These are phyloP conservation scores for Begonia fuchsioides DNA, from an alignment of 306 rosid genomes.

Conservation along the genomic window DNA sequence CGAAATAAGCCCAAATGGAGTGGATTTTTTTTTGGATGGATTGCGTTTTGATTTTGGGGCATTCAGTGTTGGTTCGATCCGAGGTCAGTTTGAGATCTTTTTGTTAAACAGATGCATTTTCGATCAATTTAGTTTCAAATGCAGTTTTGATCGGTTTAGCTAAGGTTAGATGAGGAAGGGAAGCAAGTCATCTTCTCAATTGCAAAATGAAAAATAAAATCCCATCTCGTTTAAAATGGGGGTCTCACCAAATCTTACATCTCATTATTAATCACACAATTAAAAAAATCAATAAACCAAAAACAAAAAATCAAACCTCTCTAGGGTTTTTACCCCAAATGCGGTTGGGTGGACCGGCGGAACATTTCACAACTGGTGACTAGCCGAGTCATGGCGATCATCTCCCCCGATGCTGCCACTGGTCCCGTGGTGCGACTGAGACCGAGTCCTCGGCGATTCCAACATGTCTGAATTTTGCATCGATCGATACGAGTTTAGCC, in stretches of 20 bases:
- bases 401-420: constrained; percentile 18
- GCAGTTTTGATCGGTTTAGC: too few relatives aligned
- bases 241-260: background rate
- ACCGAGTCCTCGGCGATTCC: constrained; percentile 39
- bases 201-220: constrained; percentile 5
- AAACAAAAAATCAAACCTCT: constrained; percentile 56
- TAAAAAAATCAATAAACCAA: constrained; percentile 16
- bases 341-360: constrained; percentile 20
- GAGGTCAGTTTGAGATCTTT: too few relatives aligned
- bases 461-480: constrained; percentile 21
- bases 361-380: constrained; percentile 24
- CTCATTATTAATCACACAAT: constrained; percentile 33
- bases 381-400: constrained; percentile 26
- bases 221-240: constrained; percentile 16
- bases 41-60: too few relatives aligned
- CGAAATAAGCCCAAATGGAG: too few relatives aligned
- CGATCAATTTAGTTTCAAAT: too few relatives aligned
- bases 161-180: too few relatives aligned
- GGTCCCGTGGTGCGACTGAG: constrained; percentile 54
- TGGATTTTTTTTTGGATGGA: too few relatives aligned
- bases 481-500: constrained; percentile 55
- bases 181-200: too few relatives aligned
- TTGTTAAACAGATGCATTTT: too few relatives aligned
- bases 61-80: too few relatives aligned
- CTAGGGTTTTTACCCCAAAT: constrained; percentile 64